phyloP scores from a whole-genome alignment of 176 grass and related monocot species.

The Phoenix roebelenii region DNA sequence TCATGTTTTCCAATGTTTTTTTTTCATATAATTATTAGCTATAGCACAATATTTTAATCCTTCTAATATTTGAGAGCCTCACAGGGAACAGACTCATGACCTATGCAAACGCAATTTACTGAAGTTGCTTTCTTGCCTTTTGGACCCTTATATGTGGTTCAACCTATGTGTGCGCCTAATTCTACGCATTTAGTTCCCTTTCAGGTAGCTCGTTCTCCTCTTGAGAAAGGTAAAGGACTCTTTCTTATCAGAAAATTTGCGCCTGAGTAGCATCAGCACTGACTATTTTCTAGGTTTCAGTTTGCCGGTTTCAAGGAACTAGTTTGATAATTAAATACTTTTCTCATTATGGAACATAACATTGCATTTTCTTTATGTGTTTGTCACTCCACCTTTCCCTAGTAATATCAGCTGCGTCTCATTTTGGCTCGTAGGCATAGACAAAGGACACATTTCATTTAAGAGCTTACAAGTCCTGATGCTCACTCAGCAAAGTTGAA shows the following conservation, averaged over 20 bases:
- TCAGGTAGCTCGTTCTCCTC: background rate
- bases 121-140: slow-evolving; percentile 13
- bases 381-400: background rate
- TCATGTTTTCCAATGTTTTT: background rate
- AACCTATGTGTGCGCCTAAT: slow-evolving; percentile 29
- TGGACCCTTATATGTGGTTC: slow-evolving; percentile 40
- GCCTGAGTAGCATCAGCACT: background rate
- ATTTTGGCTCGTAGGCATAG: slow-evolving; percentile 1
- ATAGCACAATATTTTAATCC: background rate
- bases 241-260: background rate
- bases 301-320: background rate
- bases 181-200: slow-evolving; percentile 20
- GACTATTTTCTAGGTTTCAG: background rate
- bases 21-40: too few species aligned
- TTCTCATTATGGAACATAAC: background rate
- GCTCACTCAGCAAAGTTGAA: too few species aligned
- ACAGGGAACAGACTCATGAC: too few species aligned
- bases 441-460: too few species aligned
- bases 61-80: background rate
- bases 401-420: background rate
- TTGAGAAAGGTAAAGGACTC: slow-evolving; percentile 12
- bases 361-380: background rate
- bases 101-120: slow-evolving; percentile 12
- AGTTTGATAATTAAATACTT: background rate
- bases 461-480: too few species aligned